A percentile compares a stretch with the other conserved stretches of the same genome.
Evolutionary conservation across 345 rosid species (phyloP).

Genomic region (Lepidium africanum): DNA sequence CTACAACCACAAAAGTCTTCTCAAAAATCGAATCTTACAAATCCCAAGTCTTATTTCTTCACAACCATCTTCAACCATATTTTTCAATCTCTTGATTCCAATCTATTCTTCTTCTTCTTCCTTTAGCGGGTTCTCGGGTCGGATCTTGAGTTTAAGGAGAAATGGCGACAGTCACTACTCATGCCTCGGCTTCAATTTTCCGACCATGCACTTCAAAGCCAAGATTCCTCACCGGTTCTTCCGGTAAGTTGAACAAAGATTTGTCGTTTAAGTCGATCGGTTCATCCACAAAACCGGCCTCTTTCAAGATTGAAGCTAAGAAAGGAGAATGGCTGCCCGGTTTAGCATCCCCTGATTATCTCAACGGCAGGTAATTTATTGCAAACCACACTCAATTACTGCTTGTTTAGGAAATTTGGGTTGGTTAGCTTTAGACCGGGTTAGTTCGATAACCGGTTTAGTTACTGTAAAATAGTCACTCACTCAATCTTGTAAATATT

Average conservation of each 20-base stretch:
- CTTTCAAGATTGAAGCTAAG: slow-evolving; percentile 74
- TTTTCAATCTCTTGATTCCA: slow-evolving; percentile 26
- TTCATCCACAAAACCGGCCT: slow-evolving; percentile 17
- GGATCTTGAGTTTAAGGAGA: slow-evolving; percentile 1
- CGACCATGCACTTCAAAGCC: slow-evolving; percentile 48
- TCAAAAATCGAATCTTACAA: slow-evolving; percentile 23
- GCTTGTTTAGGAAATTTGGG: not conserved
- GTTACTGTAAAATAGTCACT: not conserved
- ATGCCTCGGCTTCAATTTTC: slow-evolving; percentile 84
- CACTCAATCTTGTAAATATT: not conserved
- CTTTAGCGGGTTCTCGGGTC: slow-evolving; percentile 2
- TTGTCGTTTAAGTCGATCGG: slow-evolving; percentile 38
- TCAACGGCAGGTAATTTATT: slow-evolving; percentile 63
- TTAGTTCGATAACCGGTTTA: not conserved
- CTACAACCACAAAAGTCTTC: slow-evolving; percentile 40
- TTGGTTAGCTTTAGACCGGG: not conserved
- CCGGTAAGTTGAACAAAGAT: slow-evolving; percentile 41
- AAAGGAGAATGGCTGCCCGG: slow-evolving; percentile 98
- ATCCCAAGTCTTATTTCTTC: slow-evolving; percentile 4
- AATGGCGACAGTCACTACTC: slow-evolving; percentile 84
- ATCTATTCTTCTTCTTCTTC: not conserved
- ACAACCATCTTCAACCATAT: slow-evolving; percentile 13
- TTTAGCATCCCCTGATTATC: slow-evolving; percentile 70
- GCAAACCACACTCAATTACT: not conserved
- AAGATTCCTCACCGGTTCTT: slow-evolving; percentile 60